A percentile compares a stretch with the other conserved stretches of the same genome.
Evolutionary conservation across 805 yeast species (phyloP).

Genomic region (Lipomyces yamanashiensis): DNA sequence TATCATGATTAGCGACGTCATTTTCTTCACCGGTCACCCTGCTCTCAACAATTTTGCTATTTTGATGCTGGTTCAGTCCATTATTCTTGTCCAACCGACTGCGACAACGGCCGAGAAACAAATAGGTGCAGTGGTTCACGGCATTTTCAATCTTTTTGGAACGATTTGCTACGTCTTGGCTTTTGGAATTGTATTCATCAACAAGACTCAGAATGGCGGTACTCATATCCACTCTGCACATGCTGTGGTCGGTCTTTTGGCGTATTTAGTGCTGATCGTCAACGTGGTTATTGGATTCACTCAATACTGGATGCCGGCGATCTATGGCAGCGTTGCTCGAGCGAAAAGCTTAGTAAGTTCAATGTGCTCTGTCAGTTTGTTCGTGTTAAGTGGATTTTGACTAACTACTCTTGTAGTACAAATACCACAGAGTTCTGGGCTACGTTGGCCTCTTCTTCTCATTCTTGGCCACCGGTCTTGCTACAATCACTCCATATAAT

Average conservation of each 20-base stretch:
- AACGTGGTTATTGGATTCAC: constrained; percentile 39
- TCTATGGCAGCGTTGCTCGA: constrained; percentile 40
- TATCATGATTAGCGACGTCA: constrained; percentile 27
- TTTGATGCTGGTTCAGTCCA: constrained; percentile 39
- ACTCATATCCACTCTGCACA: constrained; percentile 42
- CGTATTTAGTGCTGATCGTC: constrained; percentile 33
- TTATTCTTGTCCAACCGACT: constrained; percentile 40
- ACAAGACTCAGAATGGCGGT: constrained; percentile 39
- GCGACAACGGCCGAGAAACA: constrained; percentile 36
- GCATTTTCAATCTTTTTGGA: constrained; percentile 37
- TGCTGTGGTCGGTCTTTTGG: constrained; percentile 39
- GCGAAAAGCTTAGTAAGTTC: constrained; percentile 38
- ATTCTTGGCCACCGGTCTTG: constrained; percentile 8
- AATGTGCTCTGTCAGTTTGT: too few species aligned
- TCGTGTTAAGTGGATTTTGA: too few species aligned
- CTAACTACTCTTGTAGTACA: constrained; percentile 29
- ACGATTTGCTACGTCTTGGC: constrained; percentile 35
- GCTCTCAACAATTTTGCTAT: constrained; percentile 40
- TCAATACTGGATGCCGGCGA: constrained; percentile 40
- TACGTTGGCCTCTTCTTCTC: constrained; percentile 31
- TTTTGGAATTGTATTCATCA: constrained; percentile 37
- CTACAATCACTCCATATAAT: constrained; percentile 28
- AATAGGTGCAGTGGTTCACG: constrained; percentile 41
- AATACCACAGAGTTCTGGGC: constrained; percentile 42
- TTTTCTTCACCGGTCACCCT: constrained; percentile 43